Percentiles rank a stretch among this genome's conserved stretches.
Evolutionary conservation across 2,329 filamentous ascomycete genomes (phyloP).

Genomic region (Paecilomyces formosus): DNA sequence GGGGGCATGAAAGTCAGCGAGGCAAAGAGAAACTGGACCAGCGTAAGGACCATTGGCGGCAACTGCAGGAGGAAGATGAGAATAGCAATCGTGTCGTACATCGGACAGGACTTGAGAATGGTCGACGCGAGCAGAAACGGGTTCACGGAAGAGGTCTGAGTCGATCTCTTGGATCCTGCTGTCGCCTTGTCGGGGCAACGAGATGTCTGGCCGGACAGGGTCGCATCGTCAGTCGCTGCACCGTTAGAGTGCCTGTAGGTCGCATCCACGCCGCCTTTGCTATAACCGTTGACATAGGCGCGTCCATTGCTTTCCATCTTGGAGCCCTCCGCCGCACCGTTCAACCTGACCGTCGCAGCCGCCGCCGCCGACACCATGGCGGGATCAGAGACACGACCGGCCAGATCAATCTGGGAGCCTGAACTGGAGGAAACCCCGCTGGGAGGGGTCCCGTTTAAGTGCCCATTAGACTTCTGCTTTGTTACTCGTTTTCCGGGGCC

Average conservation of each 20-base stretch:
- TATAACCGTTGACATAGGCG: constrained; percentile 27
- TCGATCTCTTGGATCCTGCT: constrained; percentile 23
- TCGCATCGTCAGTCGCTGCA: constrained; percentile 21
- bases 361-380: constrained; percentile 18
- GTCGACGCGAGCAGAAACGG: constrained; percentile 73
- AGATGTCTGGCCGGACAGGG: constrained; percentile 18
- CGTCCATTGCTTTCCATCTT: constrained; percentile 29
- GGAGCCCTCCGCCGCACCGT: constrained; percentile 19
- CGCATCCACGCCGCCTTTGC: constrained; percentile 27
- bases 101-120: constrained; percentile 80
- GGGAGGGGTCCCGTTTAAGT: constrained; percentile 46
- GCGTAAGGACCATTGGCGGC: constrained; percentile 76
- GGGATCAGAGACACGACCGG: constrained; percentile 29
- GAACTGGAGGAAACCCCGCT: constrained; percentile 32
- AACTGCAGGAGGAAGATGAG: constrained; percentile 92
- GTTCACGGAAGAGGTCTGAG: constrained; percentile 49
- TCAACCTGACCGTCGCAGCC: constrained; percentile 15
- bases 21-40: constrained; percentile 88
- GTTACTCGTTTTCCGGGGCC: constrained; percentile 64
- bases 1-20: constrained; percentile 87
- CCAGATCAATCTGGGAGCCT: constrained; percentile 32
- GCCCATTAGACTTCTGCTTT: constrained; percentile 50
- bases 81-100: constrained; percentile 93
- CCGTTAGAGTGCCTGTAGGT: constrained; percentile 26
- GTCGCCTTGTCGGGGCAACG: constrained; percentile 23